Evolutionary conservation across 2,329 filamentous ascomycete species (phyloP).

Genomic region (Aspergillus sp.): DNA sequence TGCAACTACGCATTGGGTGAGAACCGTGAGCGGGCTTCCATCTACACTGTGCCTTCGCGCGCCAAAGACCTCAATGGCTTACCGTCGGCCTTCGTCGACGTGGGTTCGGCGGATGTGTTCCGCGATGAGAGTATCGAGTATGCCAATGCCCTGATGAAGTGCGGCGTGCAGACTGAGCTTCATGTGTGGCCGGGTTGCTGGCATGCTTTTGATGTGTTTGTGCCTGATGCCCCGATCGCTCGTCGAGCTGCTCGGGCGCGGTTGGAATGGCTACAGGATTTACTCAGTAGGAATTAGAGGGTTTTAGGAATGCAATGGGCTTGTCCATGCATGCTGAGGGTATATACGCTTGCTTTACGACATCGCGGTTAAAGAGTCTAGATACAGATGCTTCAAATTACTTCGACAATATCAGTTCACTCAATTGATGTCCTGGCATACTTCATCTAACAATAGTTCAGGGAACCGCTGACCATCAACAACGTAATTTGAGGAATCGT

Average conservation of each 20-base stretch:
- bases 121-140: conserved; percentile 12
- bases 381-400: too few relatives aligned
- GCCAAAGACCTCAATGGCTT: conserved; percentile 1
- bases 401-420: too few relatives aligned
- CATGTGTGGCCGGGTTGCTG: conserved; percentile 18
- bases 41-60: conserved; percentile 10
- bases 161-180: conserved; percentile 8
- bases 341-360: too few relatives aligned
- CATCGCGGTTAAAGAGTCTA: too few relatives aligned
- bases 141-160: conserved; percentile 7
- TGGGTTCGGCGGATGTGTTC: conserved; percentile 13
- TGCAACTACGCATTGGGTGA: neutral
- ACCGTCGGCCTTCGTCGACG: conserved; percentile 13
- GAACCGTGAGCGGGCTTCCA: conserved; percentile 22
- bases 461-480: too few relatives aligned
- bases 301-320: neutral
- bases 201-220: conserved; percentile 16
- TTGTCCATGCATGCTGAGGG: too few relatives aligned
- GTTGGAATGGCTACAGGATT: conserved; percentile 7
- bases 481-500: neutral
- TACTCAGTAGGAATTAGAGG: neutral
- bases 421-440: too few relatives aligned
- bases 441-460: too few relatives aligned
- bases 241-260: conserved; percentile 1
- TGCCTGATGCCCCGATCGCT: conserved; percentile 8